phyloP scores from a whole-genome alignment of 1,139 yeast species.

The Yamadazyma triangularis region DNA sequence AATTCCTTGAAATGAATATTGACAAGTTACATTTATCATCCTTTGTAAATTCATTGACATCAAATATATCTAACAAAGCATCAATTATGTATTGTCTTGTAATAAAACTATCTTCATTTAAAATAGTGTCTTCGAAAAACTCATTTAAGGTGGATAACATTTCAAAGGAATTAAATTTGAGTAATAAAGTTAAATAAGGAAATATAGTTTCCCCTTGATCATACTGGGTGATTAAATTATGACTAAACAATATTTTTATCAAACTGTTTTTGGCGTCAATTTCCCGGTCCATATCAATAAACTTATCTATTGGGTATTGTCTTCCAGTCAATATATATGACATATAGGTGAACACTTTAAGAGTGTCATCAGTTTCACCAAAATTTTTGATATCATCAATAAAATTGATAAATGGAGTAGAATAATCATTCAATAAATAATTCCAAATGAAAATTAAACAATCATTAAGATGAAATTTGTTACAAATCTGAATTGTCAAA shows the following conservation, averaged over 20 bases:
- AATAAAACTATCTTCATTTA: constrained; percentile 50
- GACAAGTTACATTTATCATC: constrained; percentile 44
- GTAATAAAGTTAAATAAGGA: constrained; percentile 52
- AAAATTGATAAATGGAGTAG: constrained; percentile 62
- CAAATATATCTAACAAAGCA: constrained; percentile 53
- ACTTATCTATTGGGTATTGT: constrained; percentile 67
- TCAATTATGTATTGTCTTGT: constrained; percentile 67
- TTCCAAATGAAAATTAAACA: constrained; percentile 68
- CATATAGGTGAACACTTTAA: constrained; percentile 55
- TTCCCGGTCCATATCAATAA: constrained; percentile 25
- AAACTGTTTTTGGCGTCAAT: constrained; percentile 41
- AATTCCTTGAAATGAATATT: constrained; percentile 69
- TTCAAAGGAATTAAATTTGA: constrained; percentile 49
- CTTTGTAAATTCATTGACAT: constrained; percentile 28
- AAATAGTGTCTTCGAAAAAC: constrained; percentile 67
- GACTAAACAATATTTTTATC: constrained; percentile 49
- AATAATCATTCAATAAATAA: constrained; percentile 57
- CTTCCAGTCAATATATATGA: constrained; percentile 71
- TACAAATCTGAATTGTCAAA: constrained; percentile 58
- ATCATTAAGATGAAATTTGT: constrained; percentile 49
- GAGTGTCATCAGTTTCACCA: constrained; percentile 13
- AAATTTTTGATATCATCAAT: constrained; percentile 29
- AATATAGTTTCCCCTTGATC: constrained; percentile 40
- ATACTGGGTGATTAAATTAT: constrained; percentile 1
- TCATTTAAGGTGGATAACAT: constrained; percentile 67